Percentiles rank a stretch among this genome's conserved stretches.
phyloP scores from a whole-genome alignment of 2,329 filamentous ascomycete genomes.

The Stagonosporopsis vannaccii region DNA sequence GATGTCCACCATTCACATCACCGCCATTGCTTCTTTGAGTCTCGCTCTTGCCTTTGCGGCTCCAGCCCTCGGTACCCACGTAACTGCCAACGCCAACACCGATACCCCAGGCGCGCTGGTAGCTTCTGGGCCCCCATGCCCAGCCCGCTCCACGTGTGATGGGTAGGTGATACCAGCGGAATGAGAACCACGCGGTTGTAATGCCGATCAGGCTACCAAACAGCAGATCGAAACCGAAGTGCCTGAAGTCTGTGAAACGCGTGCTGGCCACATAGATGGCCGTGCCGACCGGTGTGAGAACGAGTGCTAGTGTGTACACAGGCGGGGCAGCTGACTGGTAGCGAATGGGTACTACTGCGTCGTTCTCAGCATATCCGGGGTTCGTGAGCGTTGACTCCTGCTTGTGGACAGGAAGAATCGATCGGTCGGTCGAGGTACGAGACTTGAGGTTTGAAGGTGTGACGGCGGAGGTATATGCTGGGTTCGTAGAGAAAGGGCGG shows the following conservation, averaged over 20 bases:
- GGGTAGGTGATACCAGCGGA: conserved; percentile 86
- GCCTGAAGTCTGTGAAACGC: conserved; percentile 86
- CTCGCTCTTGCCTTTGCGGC: conserved; percentile 19
- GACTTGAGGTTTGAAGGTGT: conserved; percentile 43
- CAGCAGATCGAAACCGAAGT: conserved; percentile 91
- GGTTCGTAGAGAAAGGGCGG: conserved; percentile 56
- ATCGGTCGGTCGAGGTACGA: conserved; percentile 11
- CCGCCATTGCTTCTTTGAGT: conserved; percentile 16
- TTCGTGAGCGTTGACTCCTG: conserved; percentile 31
- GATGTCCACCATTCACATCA: conserved; percentile 6
- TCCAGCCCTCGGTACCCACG: conserved; percentile 58
- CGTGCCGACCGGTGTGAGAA: conserved; percentile 73
- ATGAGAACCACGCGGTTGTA: conserved; percentile 73
- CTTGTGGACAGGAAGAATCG: conserved; percentile 34
- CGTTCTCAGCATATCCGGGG: conserved; percentile 27
- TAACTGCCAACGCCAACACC: conserved; percentile 65
- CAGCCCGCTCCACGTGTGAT: conserved; percentile 81
- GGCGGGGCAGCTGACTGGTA: conserved; percentile 83
- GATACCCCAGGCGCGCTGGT: conserved; percentile 78
- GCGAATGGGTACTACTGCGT: conserved; percentile 63
- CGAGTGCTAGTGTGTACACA: conserved; percentile 75
- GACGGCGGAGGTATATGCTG: conserved; percentile 57
- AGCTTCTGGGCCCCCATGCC: conserved; percentile 83
- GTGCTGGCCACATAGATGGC: conserved; percentile 85
- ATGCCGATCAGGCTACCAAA: conserved; percentile 83